Evolutionary conservation across 129 eudicot species (phyloP), one percentile per base, ranked within the genome.

Genomic region (Lactuca saligna): DNA sequence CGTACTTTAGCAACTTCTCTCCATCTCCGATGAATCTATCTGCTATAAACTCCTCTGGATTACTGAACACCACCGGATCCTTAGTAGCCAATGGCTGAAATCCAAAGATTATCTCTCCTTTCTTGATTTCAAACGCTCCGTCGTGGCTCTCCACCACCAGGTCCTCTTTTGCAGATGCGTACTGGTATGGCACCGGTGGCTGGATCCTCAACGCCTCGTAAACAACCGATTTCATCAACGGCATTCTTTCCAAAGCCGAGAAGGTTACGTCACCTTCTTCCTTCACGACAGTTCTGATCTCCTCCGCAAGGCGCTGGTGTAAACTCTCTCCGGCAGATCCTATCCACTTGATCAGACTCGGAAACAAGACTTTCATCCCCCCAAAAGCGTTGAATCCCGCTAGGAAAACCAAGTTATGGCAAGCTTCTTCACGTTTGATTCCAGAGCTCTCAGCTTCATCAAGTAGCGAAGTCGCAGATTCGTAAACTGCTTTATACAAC

Each of bases 101-200:
- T 7, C 95, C 95, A 34, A 88, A 88, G 12, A 84, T 71, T 46
- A 72, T 78, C 25, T 88, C 95, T 0, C 90, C 95, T 80, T 88
- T 88, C 55, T 73, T 82, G 6, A 88, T 66, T 68, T 57, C 31
- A 56, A 66, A 88, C 9, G 68, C 33, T 1, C 81, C 44, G 9
- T 88, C 90, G 50, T 88, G 95, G 68, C 75, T 84, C 33, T 70
- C 63, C 0, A 88, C 66, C 6, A 74, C 57, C 0, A 88, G 74
- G 65, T 88, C 90, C 29, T 75, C 80, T 33, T 75, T 78, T 1
- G 95, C 95, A 34, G 66, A 80, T 0, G 76, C 95, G 7, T 84
- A 84, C 63, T 88, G 95, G 37, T 73, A 88, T 3, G 95, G 90
- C 10, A 88, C 95, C 2, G 95, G 90, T 0, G 95, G 95, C 10